Evolutionary conservation across 1,284 basidiomycete genomes (phyloP).

Genomic region (Cryptococcus sp.): DNA sequence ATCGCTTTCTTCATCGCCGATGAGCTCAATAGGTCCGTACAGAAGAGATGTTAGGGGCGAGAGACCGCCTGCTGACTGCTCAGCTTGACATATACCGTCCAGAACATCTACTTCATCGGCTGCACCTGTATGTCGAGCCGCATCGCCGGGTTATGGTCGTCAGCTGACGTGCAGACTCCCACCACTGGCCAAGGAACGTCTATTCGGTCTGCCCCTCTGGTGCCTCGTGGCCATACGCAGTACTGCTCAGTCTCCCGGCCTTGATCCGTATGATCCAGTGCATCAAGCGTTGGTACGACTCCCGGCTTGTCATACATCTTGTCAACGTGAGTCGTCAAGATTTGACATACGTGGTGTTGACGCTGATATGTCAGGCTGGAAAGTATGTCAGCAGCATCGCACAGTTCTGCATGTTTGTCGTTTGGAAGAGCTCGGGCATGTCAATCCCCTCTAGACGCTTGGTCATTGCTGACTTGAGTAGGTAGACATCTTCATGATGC

Average conservation of each 20-base stretch:
- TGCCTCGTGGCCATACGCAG: slow-evolving; percentile 53
- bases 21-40: slow-evolving; percentile 56
- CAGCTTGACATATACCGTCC: slow-evolving; percentile 66
- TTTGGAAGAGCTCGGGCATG: slow-evolving; percentile 66
- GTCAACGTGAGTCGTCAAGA: slow-evolving; percentile 63
- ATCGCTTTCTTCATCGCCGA: slow-evolving; percentile 55
- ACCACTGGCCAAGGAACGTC: slow-evolving; percentile 37
- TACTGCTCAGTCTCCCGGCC: slow-evolving; percentile 46
- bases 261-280: slow-evolving; percentile 76
- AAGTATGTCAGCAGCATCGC: slow-evolving; percentile 69
- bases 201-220: slow-evolving; percentile 61
- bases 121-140: slow-evolving; percentile 32
- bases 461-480: not conserved
- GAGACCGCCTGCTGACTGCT: slow-evolving; percentile 43
- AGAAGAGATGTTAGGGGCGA: not conserved
- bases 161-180: slow-evolving; percentile 15
- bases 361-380: slow-evolving; percentile 55
- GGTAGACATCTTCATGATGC: slow-evolving; percentile 36
- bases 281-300: slow-evolving; percentile 77
- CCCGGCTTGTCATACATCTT: slow-evolving; percentile 65
- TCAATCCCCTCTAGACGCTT: not conserved
- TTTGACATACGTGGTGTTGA: not conserved
- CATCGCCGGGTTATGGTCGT: not conserved
- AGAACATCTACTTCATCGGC: slow-evolving; percentile 56
- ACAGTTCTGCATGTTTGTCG: slow-evolving; percentile 60